phyloP scores from a whole-genome alignment of 345 rosid species.

The Brassica nigra region DNA sequence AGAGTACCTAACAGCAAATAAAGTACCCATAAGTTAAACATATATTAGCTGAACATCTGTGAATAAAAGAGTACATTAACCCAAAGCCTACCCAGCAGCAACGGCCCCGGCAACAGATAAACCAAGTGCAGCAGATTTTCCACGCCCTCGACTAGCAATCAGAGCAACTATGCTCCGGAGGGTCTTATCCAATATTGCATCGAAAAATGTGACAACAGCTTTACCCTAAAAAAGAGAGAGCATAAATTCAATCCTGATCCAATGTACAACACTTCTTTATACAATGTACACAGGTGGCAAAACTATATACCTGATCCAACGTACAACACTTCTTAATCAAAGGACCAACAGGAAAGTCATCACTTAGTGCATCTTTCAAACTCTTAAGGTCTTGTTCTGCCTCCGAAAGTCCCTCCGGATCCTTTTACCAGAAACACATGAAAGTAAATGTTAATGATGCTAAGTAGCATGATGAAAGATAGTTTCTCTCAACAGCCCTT shows the following conservation, averaged over 20 bases:
- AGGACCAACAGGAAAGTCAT: conserved; percentile 92
- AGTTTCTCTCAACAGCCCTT: conserved; percentile 3
- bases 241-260: conserved; percentile 45
- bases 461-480: conserved; percentile 8
- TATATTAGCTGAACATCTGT: conserved; percentile 8
- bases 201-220: conserved; percentile 89
- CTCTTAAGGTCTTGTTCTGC: conserved; percentile 71
- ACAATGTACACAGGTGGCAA: conserved; percentile 23
- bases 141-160: conserved; percentile 98
- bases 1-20: conserved; percentile 63
- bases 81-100: conserved; percentile 78
- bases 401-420: conserved; percentile 83
- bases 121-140: conserved; percentile 97
- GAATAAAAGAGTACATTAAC: conserved; percentile 1
- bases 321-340: conserved; percentile 89
- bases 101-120: conserved; percentile 88
- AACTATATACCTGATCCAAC: conserved; percentile 76
- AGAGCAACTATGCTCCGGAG: conserved; percentile 81
- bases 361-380: conserved; percentile 81
- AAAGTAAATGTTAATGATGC: conserved; percentile 11
- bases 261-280: conserved; percentile 68
- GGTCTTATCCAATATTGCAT: conserved; percentile 86
- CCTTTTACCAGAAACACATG: conserved; percentile 47
- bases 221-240: conserved; percentile 61
- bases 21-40: conserved; percentile 26